These are phyloP conservation scores for Clonostachys solani DNA, from an alignment of 2,329 filamentous ascomycete species.

Conservation along the genomic window DNA sequence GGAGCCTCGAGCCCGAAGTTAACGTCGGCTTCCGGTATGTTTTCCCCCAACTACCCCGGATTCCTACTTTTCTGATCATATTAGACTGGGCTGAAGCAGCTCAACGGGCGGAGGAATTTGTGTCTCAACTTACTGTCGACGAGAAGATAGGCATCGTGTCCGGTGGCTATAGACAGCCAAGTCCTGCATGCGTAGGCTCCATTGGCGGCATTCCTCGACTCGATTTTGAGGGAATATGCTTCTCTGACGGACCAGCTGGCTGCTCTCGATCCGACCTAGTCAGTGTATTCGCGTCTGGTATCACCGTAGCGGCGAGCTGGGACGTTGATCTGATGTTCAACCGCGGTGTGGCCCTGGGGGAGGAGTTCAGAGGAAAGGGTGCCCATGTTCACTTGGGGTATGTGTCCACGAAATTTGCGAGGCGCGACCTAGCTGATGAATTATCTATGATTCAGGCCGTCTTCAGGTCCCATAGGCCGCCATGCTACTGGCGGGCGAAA, in stretches of 20 bases:
- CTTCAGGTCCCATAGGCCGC: conserved; percentile 59
- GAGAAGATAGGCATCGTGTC: conserved; percentile 25
- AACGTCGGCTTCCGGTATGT: too few relatives aligned
- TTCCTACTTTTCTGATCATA: too few relatives aligned
- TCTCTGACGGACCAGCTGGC: conserved; percentile 25
- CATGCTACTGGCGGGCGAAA: conserved; percentile 57
- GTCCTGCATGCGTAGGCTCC: conserved; percentile 24
- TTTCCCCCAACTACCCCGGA: too few relatives aligned
- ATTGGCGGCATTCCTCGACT: conserved; percentile 30
- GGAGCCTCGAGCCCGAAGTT: too few relatives aligned
- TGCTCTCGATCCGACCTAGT: conserved; percentile 31
- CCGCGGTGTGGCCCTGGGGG: conserved; percentile 59
- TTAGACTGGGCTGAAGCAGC: conserved; percentile 25
- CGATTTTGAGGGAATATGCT: conserved; percentile 35
- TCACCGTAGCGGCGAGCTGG: conserved; percentile 61
- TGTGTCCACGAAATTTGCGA: background rate
- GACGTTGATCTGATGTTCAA: conserved; percentile 65
- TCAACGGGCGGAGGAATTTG: conserved; percentile 25
- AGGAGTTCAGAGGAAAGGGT: conserved; percentile 69
- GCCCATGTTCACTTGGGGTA: conserved; percentile 61
- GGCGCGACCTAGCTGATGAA: background rate
- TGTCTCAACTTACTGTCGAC: conserved; percentile 16
- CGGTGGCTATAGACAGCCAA: conserved; percentile 12
- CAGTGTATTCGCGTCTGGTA: conserved; percentile 45
- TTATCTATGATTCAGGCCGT: conserved; percentile 15